Evolutionary conservation across 2,329 filamentous ascomycete genomes (phyloP).

Genomic region (Aspergillus udagawae): DNA sequence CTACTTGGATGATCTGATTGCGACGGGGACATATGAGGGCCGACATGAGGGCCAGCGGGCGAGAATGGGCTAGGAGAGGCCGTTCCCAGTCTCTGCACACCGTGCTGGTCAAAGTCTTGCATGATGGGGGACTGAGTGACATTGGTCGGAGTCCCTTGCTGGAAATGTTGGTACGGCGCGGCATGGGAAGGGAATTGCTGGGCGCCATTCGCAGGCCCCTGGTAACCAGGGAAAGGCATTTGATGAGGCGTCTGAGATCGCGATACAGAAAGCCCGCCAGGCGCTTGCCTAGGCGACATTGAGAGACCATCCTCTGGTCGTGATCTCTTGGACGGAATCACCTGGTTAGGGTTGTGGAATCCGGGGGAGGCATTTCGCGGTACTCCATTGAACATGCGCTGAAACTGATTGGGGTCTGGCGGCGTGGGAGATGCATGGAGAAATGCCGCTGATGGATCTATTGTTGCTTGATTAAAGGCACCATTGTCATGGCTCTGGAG

Average conservation of each 20-base stretch:
- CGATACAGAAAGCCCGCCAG: constrained; percentile 71
- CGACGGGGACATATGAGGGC: constrained; percentile 68
- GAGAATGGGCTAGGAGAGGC: constrained; percentile 90
- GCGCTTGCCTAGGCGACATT: constrained; percentile 73
- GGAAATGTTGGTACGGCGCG: constrained; percentile 75
- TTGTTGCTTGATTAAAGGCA: constrained; percentile 43
- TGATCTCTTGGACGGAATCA: constrained; percentile 86
- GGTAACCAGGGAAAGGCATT: constrained; percentile 67
- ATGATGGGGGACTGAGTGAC: constrained; percentile 92
- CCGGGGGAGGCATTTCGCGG: constrained; percentile 79
- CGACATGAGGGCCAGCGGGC: constrained; percentile 68
- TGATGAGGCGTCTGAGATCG: constrained; percentile 91
- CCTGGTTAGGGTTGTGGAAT: constrained; percentile 72
- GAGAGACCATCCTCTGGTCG: constrained; percentile 81
- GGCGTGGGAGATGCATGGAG: constrained; percentile 43
- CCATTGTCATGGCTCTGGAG: constrained; percentile 48
- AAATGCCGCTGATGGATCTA: constrained; percentile 47
- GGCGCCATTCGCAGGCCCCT: constrained; percentile 58
- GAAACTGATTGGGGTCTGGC: constrained; percentile 51
- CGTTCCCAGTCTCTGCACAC: constrained; percentile 78
- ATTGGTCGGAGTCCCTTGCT: constrained; percentile 73
- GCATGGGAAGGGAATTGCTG: constrained; percentile 59
- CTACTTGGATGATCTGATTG: constrained; percentile 68
- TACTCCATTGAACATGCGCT: constrained; percentile 73
- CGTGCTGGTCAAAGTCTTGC: constrained; percentile 63